These are phyloP conservation scores for Geosmithia morbida DNA, from an alignment of 2,329 filamentous ascomycete species.

Conservation along the genomic window DNA sequence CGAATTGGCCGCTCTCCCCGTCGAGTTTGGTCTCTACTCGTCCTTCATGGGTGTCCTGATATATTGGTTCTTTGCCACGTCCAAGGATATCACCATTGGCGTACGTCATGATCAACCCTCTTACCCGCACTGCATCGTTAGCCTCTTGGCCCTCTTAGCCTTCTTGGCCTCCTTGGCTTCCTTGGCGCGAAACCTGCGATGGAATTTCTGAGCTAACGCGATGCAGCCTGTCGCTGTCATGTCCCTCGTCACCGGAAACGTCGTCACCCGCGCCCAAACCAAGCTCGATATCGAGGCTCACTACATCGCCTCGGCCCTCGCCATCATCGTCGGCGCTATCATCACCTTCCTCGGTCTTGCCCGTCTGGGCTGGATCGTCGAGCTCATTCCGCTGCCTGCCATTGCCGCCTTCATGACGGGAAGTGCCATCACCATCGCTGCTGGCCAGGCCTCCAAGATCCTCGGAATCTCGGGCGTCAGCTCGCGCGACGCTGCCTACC, in stretches of 20 bases:
- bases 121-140: not conserved
- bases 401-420: conserved; percentile 96
- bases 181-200: no score
- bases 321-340: conserved; percentile 64
- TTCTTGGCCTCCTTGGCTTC: no score
- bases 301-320: conserved; percentile 63
- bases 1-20: conserved; percentile 28
- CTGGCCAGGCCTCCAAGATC: conserved; percentile 68
- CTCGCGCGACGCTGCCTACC: conserved; percentile 65
- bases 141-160: no score
- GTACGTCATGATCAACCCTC: conserved; percentile 27
- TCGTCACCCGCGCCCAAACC: conserved; percentile 51
- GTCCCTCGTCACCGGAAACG: conserved; percentile 76
- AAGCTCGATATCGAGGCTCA: conserved; percentile 45
- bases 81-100: conserved; percentile 79
- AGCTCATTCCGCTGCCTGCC: conserved; percentile 80
- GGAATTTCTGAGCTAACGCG: not conserved
- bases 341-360: conserved; percentile 67
- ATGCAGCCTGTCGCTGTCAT: conserved; percentile 74
- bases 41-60: conserved; percentile 92
- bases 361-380: conserved; percentile 78
- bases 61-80: conserved; percentile 97
- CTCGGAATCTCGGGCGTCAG: conserved; percentile 67
- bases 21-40: conserved; percentile 42
- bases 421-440: conserved; percentile 76